These are phyloP conservation scores for Trametes cingulata DNA, from an alignment of 768 basidiomycete genomes.

Conservation along the genomic window DNA sequence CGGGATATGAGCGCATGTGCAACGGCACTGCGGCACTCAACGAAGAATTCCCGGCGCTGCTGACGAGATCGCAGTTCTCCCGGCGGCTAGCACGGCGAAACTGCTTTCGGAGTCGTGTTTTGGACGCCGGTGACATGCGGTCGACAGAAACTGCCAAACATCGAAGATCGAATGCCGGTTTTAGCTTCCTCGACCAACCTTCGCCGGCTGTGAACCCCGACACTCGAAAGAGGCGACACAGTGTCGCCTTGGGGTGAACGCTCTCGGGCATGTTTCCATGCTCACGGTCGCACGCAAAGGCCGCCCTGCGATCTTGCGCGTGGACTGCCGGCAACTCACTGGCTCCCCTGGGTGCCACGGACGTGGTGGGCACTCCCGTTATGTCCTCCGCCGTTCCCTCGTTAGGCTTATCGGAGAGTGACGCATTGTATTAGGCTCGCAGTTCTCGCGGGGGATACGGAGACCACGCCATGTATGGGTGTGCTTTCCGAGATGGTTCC, in stretches of 20 bases:
- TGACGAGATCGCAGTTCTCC: slow-evolving; percentile 12
- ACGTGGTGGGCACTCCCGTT: background rate
- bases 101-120: background rate
- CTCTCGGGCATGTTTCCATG: background rate
- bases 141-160: slow-evolving; percentile 22
- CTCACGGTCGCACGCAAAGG: slow-evolving; percentile 6
- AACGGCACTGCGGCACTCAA: background rate
- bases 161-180: slow-evolving; percentile 14
- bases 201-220: background rate
- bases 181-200: slow-evolving; percentile 1
- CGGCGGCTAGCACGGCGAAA: slow-evolving; percentile 4
- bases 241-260: background rate
- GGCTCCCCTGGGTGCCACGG: slow-evolving; percentile 1
- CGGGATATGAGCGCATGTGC: background rate
- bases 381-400: background rate
- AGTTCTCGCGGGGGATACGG: slow-evolving; percentile 2
- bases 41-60: slow-evolving; percentile 1
- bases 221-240: background rate
- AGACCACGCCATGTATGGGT: background rate
- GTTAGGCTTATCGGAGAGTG: slow-evolving; percentile 3
- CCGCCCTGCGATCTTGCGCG: slow-evolving; percentile 11
- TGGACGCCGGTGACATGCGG: slow-evolving; percentile 18
- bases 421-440: background rate
- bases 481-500: background rate
- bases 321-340: slow-evolving; percentile 7